Percentiles rank a stretch among this genome's conserved stretches.
Conservation (phyloP, 768 basidiomycete genomes). For the Jaapia argillacea region DNA sequence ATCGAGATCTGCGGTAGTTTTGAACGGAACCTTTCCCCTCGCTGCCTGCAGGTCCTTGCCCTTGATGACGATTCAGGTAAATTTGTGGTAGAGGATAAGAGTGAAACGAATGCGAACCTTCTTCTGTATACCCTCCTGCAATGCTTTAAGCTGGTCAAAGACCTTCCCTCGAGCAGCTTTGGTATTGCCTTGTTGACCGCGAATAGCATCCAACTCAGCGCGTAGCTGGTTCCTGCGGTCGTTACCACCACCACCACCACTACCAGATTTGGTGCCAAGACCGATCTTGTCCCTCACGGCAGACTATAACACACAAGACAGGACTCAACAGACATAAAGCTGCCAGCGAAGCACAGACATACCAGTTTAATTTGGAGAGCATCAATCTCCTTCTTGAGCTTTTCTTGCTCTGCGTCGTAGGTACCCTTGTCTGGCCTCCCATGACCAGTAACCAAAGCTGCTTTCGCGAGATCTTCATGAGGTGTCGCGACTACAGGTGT, state of each 20-base stretch:
- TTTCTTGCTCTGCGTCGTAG: constrained; percentile 83
- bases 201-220: constrained; percentile 72
- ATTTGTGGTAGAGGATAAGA: constrained; percentile 1
- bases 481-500: constrained; percentile 17
- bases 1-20: constrained; percentile 80
- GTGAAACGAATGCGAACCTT: constrained; percentile 41
- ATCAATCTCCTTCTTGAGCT: constrained; percentile 77
- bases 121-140: constrained; percentile 73
- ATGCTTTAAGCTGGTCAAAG: constrained; percentile 65
- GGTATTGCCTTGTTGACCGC: constrained; percentile 66
- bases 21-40: constrained; percentile 69
- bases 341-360: constrained; percentile 23
- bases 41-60: constrained; percentile 81
- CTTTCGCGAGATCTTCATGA: constrained; percentile 8
- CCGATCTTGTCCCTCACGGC: constrained; percentile 70
- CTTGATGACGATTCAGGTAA: constrained; percentile 26
- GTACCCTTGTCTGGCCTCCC: constrained; percentile 77
- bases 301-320: constrained; percentile 29
- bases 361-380: constrained; percentile 72
- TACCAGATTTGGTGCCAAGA: constrained; percentile 44
- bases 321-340: constrained; percentile 3
- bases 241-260: constrained; percentile 57
- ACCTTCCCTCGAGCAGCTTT: constrained; percentile 65
- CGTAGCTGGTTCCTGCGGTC: constrained; percentile 67
- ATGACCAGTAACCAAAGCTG: constrained; percentile 19